phyloP scores from a whole-genome alignment of 306 rosid genomes.

The Rubus parviflorus region DNA sequence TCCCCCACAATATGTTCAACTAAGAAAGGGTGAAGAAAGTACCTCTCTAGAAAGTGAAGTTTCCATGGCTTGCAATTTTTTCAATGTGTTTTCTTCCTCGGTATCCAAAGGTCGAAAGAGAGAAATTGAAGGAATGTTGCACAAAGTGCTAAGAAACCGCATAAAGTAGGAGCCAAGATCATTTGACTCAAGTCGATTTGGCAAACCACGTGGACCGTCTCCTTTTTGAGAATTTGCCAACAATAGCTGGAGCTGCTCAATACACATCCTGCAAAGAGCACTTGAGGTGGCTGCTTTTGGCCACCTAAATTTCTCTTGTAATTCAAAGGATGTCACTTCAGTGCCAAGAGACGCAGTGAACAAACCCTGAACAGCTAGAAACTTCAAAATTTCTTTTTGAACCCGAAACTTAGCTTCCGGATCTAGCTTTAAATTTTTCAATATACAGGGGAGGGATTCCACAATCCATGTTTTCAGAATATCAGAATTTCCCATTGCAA shows the following conservation, averaged over 20 bases:
- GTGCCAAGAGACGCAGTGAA: slow-evolving; percentile 89
- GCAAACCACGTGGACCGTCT: slow-evolving; percentile 51
- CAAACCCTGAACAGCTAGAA: slow-evolving; percentile 91
- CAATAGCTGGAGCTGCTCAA: slow-evolving; percentile 83
- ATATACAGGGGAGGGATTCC: slow-evolving; percentile 76
- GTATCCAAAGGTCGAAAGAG: slow-evolving; percentile 67
- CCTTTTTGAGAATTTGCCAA: slow-evolving; percentile 81
- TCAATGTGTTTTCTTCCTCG: slow-evolving; percentile 63
- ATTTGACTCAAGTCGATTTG: slow-evolving; percentile 55
- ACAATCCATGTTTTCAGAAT: slow-evolving; percentile 84
- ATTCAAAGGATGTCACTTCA: slow-evolving; percentile 92
- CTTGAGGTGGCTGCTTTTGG: slow-evolving; percentile 81
- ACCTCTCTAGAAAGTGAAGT: slow-evolving; percentile 68
- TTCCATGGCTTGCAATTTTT: slow-evolving; percentile 69
- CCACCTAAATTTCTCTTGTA: slow-evolving; percentile 87
- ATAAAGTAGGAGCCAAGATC: slow-evolving; percentile 87
- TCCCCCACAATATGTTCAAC: background rate
- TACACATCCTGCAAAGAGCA: slow-evolving; percentile 84
- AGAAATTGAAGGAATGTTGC: slow-evolving; percentile 87
- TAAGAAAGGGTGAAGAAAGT: background rate
- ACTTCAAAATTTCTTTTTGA: slow-evolving; percentile 81
- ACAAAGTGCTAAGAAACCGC: slow-evolving; percentile 78
- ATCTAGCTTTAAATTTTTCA: slow-evolving; percentile 71
- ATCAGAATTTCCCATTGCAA: slow-evolving; percentile 65
- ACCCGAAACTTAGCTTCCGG: slow-evolving; percentile 63